phyloP scores from a whole-genome alignment of 2,329 filamentous ascomycete species.

The Aspergillus uvarum region DNA sequence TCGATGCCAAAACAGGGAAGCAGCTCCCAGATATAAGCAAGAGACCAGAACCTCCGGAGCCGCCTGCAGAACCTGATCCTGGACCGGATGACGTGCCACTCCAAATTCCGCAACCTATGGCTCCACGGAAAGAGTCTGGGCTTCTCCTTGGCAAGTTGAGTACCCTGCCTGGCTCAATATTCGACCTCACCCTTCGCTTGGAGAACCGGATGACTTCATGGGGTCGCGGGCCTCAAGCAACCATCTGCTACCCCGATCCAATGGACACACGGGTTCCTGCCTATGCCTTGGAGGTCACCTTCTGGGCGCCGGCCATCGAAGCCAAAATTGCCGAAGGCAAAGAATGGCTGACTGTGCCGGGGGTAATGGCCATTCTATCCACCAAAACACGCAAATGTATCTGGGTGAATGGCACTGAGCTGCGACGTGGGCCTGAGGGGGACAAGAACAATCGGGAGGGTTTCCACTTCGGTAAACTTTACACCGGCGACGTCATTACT shows the following conservation, averaged over 20 bases:
- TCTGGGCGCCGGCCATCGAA: conserved; percentile 70
- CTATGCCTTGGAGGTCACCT: conserved; percentile 73
- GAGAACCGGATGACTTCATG: conserved; percentile 70
- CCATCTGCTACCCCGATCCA: conserved; percentile 61
- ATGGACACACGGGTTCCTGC: conserved; percentile 75
- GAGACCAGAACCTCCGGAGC: conserved; percentile 17
- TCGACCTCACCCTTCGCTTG: conserved; percentile 63
- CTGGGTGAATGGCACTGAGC: conserved; percentile 68
- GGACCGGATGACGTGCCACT: conserved; percentile 1
- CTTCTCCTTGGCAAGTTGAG: conserved; percentile 63
- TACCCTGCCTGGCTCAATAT: conserved; percentile 64
- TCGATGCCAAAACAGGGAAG: conserved; percentile 45
- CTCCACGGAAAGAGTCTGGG: conserved; percentile 35
- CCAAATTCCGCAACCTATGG: conserved; percentile 11
- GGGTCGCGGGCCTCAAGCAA: conserved; percentile 71
- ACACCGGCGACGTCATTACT: conserved; percentile 73
- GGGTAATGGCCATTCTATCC: conserved; percentile 69
- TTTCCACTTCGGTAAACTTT: conserved; percentile 63
- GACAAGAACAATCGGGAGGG: conserved; percentile 52
- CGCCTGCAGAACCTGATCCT: conserved; percentile 16
- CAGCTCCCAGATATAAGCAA: conserved; percentile 27
- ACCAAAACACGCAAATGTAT: conserved; percentile 78
- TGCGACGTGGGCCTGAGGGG: conserved; percentile 58
- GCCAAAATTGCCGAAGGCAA: conserved; percentile 56
- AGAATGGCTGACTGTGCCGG: conserved; percentile 54